Evolutionary conservation across 2,329 filamentous ascomycete species (phyloP).

Genomic region (Aureobasidium sp.): DNA sequence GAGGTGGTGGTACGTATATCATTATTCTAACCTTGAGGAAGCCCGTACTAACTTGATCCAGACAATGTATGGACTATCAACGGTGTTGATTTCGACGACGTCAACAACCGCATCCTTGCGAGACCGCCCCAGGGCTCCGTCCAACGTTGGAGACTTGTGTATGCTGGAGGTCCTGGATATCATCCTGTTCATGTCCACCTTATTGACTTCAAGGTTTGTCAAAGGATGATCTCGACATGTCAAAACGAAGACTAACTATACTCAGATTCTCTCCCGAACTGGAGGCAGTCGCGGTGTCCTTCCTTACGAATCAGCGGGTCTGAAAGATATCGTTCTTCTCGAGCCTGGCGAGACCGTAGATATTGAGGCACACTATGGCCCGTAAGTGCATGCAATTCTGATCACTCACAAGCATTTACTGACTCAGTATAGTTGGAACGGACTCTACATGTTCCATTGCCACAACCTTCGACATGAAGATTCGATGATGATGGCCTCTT

Average conservation of each 20-base stretch:
- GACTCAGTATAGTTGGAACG: conserved; percentile 32
- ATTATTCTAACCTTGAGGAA: not conserved
- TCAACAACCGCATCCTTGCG: conserved; percentile 27
- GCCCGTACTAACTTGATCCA: not conserved
- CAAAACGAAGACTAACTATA: conserved; percentile 24
- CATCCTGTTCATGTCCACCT: conserved; percentile 52
- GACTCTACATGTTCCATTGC: conserved; percentile 35
- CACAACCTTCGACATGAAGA: conserved; percentile 21
- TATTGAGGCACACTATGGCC: conserved; percentile 44
- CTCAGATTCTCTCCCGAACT: conserved; percentile 37
- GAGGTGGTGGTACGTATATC: conserved; percentile 10
- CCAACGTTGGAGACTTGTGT: conserved; percentile 33
- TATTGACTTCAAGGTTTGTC: conserved; percentile 32
- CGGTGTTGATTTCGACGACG: conserved; percentile 25
- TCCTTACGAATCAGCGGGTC: conserved; percentile 46
- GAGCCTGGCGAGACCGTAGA: conserved; percentile 43
- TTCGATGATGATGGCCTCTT: conserved; percentile 35
- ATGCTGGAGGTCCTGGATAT: conserved; percentile 43
- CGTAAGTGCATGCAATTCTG: conserved; percentile 16
- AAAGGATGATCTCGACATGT: not conserved
- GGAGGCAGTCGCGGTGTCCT: conserved; percentile 37
- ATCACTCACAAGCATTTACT: not conserved
- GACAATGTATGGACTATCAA: conserved; percentile 27
- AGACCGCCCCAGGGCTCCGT: conserved; percentile 25
- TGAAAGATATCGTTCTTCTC: conserved; percentile 53